These are phyloP conservation scores for Tuber microsphaerosporum DNA, from an alignment of 495 filamentous ascomycete genomes.

Conservation along the genomic window DNA sequence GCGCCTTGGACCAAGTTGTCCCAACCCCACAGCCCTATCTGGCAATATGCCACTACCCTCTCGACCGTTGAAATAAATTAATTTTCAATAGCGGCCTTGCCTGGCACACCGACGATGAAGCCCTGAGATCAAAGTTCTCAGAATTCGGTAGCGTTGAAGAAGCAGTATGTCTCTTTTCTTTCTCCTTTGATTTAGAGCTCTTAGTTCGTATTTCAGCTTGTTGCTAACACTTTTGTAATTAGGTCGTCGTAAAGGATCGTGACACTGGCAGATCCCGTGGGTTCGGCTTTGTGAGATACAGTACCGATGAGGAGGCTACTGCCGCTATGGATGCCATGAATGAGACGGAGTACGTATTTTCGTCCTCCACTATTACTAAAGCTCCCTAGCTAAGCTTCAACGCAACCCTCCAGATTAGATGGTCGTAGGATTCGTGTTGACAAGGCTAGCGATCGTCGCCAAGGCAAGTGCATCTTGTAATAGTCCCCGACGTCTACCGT, in stretches of 20 bases:
- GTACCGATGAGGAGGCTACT: slow-evolving; percentile 73
- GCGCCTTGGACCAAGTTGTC: neutral
- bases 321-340: slow-evolving; percentile 79
- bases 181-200: neutral
- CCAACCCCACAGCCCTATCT: neutral
- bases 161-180: slow-evolving; percentile 57
- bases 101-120: slow-evolving; percentile 89
- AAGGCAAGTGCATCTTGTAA: slow-evolving; percentile 9
- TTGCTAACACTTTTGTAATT: slow-evolving; percentile 24
- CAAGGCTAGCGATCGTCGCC: slow-evolving; percentile 68
- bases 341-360: slow-evolving; percentile 70
- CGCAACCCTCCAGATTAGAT: slow-evolving; percentile 63
- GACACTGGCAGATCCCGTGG: slow-evolving; percentile 93
- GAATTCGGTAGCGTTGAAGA: slow-evolving; percentile 83
- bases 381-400: slow-evolving; percentile 7
- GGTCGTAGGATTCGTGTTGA: slow-evolving; percentile 93
- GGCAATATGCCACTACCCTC: slow-evolving; percentile 20
- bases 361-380: neutral
- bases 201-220: neutral
- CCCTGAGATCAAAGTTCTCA: slow-evolving; percentile 77
- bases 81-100: slow-evolving; percentile 67
- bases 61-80: slow-evolving; percentile 28
- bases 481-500: neutral
- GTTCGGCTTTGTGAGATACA: slow-evolving; percentile 92
- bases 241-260: slow-evolving; percentile 97